Percentiles rank a stretch among this genome's conserved stretches.
phyloP scores from a whole-genome alignment of 148 eudicot species.

The Cornus kousa region DNA sequence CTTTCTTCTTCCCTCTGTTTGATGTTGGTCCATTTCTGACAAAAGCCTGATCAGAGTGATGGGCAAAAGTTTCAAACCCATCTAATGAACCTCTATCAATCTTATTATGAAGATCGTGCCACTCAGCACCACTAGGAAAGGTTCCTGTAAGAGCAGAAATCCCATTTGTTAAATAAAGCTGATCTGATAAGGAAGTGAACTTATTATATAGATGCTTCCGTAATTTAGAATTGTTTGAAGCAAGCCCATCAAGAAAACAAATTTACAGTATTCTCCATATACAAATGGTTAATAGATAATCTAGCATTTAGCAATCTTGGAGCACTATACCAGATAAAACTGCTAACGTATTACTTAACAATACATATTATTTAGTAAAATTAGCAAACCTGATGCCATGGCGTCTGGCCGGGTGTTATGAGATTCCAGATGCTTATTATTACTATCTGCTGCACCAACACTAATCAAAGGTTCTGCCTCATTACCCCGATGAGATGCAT shows the following conservation, averaged over 20 bases:
- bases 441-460: constrained; percentile 27
- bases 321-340: background rate
- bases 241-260: background rate
- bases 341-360: background rate
- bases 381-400: constrained; percentile 36
- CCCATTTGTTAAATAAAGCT: background rate
- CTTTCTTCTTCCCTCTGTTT: constrained; percentile 70
- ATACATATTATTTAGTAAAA: background rate
- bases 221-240: background rate
- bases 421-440: constrained; percentile 8
- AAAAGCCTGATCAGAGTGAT: constrained; percentile 50
- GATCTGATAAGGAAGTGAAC: background rate
- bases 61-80: constrained; percentile 29
- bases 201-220: background rate
- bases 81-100: constrained; percentile 24
- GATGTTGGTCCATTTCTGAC: constrained; percentile 55
- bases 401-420: constrained; percentile 23
- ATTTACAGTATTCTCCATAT: background rate
- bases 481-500: constrained; percentile 39
- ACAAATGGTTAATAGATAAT: background rate
- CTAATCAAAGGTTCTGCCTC: constrained; percentile 32
- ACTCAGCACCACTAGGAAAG: constrained; percentile 12
- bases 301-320: background rate
- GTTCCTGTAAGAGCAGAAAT: constrained; percentile 28
- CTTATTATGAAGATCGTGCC: background rate